A percentile compares a stretch with the other conserved stretches of the same genome.
phyloP scores from a whole-genome alignment of 257 asterid genomes.

The Scutellaria galericulata region DNA sequence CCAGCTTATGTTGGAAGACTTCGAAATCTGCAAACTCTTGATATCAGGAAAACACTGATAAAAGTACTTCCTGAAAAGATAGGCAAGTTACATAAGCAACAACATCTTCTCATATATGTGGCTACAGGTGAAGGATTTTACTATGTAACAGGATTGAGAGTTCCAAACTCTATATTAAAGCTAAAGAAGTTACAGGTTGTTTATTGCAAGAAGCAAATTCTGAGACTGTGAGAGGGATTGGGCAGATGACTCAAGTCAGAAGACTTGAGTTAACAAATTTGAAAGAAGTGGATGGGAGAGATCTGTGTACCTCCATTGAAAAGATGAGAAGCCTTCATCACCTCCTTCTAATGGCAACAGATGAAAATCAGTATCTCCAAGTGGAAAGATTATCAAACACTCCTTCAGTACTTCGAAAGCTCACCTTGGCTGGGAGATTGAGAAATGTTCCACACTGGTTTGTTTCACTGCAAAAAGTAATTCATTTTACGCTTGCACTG shows the following conservation, averaged over 20 bases:
- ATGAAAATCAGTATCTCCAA: conserved; percentile 25
- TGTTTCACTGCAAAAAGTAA: conserved; percentile 22
- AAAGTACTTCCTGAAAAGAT: conserved; percentile 35
- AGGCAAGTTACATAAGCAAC: conserved; percentile 29
- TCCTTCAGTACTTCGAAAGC: conserved; percentile 30
- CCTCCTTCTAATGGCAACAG: conserved; percentile 30
- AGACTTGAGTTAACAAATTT: conserved; percentile 31
- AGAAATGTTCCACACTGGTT: conserved; percentile 34
- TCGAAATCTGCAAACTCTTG: not conserved
- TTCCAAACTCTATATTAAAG: conserved; percentile 29
- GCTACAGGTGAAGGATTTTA: conserved; percentile 8
- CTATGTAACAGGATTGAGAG: conserved; percentile 27
- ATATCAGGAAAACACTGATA: conserved; percentile 32
- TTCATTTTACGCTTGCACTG: not conserved
- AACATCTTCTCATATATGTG: conserved; percentile 33
- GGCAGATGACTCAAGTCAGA: conserved; percentile 39
- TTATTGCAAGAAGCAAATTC: conserved; percentile 25
- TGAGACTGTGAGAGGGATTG: conserved; percentile 15
- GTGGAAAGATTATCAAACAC: conserved; percentile 13
- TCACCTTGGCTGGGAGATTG: conserved; percentile 35
- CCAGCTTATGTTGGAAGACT: too few relatives aligned
- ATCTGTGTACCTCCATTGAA: conserved; percentile 36
- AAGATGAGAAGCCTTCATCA: conserved; percentile 39
- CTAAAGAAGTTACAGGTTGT: conserved; percentile 41
- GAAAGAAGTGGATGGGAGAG: conserved; percentile 31